Conservation (phyloP, 2,329 filamentous ascomycete genomes). For the Incumbomyces lentus region DNA sequence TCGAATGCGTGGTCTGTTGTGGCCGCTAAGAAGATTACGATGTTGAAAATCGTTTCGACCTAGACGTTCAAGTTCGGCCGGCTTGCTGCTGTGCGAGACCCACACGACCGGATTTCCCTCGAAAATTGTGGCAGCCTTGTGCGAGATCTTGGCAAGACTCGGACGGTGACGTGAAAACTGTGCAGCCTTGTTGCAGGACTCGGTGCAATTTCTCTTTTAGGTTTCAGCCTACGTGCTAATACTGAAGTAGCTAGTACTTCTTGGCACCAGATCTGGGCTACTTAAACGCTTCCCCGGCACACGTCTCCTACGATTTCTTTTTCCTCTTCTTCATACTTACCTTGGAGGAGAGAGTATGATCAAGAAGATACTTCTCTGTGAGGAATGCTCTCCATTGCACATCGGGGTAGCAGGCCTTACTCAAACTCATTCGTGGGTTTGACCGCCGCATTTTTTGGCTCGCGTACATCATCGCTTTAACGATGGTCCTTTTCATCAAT, state of each 20-base stretch:
- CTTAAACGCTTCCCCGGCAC: too few relatives aligned
- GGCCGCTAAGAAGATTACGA: background rate
- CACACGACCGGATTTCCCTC: too few relatives aligned
- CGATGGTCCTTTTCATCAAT: slow-evolving; percentile 19
- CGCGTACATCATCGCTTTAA: background rate
- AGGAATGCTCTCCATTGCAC: slow-evolving; percentile 22
- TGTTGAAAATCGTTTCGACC: too few relatives aligned
- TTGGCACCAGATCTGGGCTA: too few relatives aligned
- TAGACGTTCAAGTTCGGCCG: too few relatives aligned
- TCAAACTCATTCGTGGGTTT: slow-evolving; percentile 11
- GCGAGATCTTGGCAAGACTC: too few relatives aligned
- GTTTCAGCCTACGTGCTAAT: background rate
- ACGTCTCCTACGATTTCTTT: background rate
- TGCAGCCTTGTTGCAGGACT: too few relatives aligned
- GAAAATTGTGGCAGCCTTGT: too few relatives aligned
- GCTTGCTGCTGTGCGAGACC: too few relatives aligned
- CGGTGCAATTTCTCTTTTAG: too few relatives aligned
- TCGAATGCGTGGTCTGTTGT: slow-evolving; percentile 11
- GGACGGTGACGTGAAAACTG: too few relatives aligned
- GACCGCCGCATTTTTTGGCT: slow-evolving; percentile 10
- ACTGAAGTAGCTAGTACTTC: background rate
- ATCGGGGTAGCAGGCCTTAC: slow-evolving; percentile 17
- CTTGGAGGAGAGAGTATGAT: slow-evolving; percentile 20
- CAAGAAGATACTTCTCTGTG: slow-evolving; percentile 19
- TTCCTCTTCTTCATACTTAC: slow-evolving; percentile 18